phyloP scores from a whole-genome alignment of 2,329 filamentous ascomycete genomes.

The Trichoderma harzianum region DNA sequence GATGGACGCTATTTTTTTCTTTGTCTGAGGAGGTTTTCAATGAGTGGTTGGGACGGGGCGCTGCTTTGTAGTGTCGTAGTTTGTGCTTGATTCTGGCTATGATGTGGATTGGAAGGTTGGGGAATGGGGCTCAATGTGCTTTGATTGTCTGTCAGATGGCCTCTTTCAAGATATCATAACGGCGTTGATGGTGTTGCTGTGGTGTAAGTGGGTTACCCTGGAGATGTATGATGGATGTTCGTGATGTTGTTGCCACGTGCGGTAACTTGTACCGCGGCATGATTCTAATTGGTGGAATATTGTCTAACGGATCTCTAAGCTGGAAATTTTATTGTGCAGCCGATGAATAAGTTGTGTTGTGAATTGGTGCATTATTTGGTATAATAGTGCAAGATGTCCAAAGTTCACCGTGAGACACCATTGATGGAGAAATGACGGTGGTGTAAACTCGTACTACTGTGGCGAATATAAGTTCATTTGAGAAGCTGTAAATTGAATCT shows the following conservation, averaged over 20 bases:
- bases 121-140: not conserved
- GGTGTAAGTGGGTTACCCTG: not conserved
- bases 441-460: not conserved
- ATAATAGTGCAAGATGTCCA: not conserved
- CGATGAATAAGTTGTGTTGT: not conserved
- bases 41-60: not conserved
- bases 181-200: not conserved
- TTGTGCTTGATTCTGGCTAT: not conserved
- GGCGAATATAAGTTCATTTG: not conserved
- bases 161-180: not conserved
- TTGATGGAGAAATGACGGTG: not conserved
- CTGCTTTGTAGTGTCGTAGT: not conserved
- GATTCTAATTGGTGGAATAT: not conserved
- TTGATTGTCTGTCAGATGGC: not conserved
- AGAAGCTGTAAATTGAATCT: not conserved
- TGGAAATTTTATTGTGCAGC: not conserved
- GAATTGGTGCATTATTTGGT: not conserved
- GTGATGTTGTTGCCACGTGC: not conserved
- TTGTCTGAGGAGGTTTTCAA: not conserved
- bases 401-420: not conserved
- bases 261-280: not conserved
- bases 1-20: not conserved
- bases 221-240: not conserved
- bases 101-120: not conserved
- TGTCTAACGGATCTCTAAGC: not conserved